Base-by-base conservation (phyloP, 2,329 filamentous ascomycete species). In the Fusarium anguioides region DNA sequence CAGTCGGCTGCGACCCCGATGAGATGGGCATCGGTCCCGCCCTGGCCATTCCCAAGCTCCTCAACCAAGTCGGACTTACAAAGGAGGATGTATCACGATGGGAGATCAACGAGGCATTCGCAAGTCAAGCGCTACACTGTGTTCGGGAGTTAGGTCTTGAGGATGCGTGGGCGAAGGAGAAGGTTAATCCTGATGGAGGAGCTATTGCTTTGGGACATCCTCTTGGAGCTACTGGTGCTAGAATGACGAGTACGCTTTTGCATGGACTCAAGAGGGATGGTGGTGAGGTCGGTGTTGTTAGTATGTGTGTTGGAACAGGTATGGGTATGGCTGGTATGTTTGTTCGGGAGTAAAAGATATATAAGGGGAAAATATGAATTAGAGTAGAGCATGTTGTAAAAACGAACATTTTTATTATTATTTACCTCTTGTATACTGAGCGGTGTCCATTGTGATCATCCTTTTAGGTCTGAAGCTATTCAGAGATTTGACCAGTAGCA, bases 11-110 rank as follows among this genome's bases (percentile, higher is more conserved):
- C 76, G 84, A 83, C 49, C 94, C 95, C 0, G 93, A 97, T 74
- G 94, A 97, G 84, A 97, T 98, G 95, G 94, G 95, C 36, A 84
- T 97, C 58, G 94, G 95, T 0, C 94, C 95, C 0, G 93, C 93
- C 0, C 75, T 97, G 26, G 94, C 93, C 0, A 95, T 97, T 50
- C 94, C 94, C 8, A 91, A 90, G 76, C 83, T 97, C 20, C 83
- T 97, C n/a, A 77, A 82, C 18, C 86, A 87, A 62, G 86, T 90
- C 3, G 92, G 89, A 1, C 77, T 97, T 15, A 75, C 80, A 40
- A 89, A 82, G 14, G 82, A 83, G 4, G 93, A 97, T 58, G 87
- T 98, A 0, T 86, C 90, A 33, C 82, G 96, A 11, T 97, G 94
- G 94, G 94, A 97, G 83, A 91, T 97, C 78, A 97, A 97, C 78